A percentile compares a stretch with the other conserved stretches of the same genome.
These are phyloP conservation scores for Coniosporium apollinis DNA, from an alignment of 495 filamentous ascomycete genomes.

Conservation along the genomic window DNA sequence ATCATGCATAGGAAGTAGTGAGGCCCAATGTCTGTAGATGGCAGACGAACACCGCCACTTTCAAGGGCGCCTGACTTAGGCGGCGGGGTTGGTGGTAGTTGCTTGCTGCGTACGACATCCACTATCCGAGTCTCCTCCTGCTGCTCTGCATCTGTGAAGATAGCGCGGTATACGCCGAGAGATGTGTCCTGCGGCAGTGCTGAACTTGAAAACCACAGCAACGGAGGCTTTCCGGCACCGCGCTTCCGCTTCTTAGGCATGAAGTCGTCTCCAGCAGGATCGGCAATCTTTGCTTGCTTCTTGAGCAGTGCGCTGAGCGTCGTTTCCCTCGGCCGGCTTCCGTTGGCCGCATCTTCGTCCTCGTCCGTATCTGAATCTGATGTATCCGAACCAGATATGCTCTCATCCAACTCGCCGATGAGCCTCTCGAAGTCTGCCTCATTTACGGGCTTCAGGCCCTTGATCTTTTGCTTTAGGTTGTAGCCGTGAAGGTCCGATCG, in stretches of 20 bases:
- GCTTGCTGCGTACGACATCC: slow-evolving; percentile 53
- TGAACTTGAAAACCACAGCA: slow-evolving; percentile 74
- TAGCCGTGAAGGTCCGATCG: slow-evolving; percentile 89
- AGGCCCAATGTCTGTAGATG: slow-evolving; percentile 39
- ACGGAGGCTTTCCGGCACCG: slow-evolving; percentile 48
- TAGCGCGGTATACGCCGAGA: slow-evolving; percentile 67
- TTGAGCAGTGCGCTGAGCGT: slow-evolving; percentile 59
- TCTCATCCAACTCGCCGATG: slow-evolving; percentile 69
- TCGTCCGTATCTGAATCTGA: slow-evolving; percentile 35
- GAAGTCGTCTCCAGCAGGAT: slow-evolving; percentile 33
- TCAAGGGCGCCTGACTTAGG: slow-evolving; percentile 22
- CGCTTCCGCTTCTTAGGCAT: slow-evolving; percentile 29
- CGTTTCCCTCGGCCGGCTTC: slow-evolving; percentile 31
- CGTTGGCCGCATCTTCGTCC: slow-evolving; percentile 29
- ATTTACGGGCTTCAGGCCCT: slow-evolving; percentile 46
- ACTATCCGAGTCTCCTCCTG: slow-evolving; percentile 43
- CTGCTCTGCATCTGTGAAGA: slow-evolving; percentile 61
- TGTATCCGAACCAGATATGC: slow-evolving; percentile 67
- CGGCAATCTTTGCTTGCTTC: slow-evolving; percentile 56
- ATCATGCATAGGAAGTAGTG: slow-evolving; percentile 98
- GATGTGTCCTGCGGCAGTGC: slow-evolving; percentile 59
- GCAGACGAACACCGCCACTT: slow-evolving; percentile 31
- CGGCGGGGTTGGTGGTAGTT: slow-evolving; percentile 40
- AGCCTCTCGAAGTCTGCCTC: slow-evolving; percentile 74
- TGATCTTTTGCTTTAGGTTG: slow-evolving; percentile 79